A percentile compares a stretch with the other conserved stretches of the same genome.
These are phyloP conservation scores for Huiozyma sinensis DNA, from an alignment of 805 yeast species.

Conservation along the genomic window DNA sequence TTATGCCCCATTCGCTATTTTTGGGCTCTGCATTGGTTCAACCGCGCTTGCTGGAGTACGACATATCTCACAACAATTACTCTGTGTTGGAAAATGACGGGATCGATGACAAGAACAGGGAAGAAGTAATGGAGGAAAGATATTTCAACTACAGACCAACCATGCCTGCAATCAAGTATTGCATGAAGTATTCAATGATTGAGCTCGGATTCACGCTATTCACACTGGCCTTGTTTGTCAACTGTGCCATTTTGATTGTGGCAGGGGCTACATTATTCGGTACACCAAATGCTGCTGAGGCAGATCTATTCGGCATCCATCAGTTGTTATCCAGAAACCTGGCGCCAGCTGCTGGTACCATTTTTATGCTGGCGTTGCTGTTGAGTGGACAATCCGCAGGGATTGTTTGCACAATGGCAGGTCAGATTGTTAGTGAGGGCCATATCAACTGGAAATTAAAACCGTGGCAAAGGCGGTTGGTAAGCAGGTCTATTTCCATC, in stretches of 20 bases:
- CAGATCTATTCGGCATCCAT: constrained; percentile 74
- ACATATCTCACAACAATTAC: constrained; percentile 44
- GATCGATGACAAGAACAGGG: constrained; percentile 10
- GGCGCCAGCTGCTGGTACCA: constrained; percentile 69
- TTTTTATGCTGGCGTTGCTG: constrained; percentile 75
- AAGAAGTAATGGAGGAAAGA: constrained; percentile 28
- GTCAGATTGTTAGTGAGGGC: constrained; percentile 88
- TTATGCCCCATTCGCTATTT: constrained; percentile 85
- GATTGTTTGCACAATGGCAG: constrained; percentile 85
- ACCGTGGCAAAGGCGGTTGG: constrained; percentile 73
- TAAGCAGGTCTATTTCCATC: constrained; percentile 69
- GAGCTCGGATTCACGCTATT: constrained; percentile 65
- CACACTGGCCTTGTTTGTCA: constrained; percentile 77
- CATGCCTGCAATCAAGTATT: constrained; percentile 56
- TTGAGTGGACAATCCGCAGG: constrained; percentile 89
- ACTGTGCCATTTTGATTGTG: constrained; percentile 71
- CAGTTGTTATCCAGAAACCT: constrained; percentile 46
- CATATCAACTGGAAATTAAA: constrained; percentile 69
- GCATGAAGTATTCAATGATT: constrained; percentile 58
- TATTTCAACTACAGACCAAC: constrained; percentile 57
- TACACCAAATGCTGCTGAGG: constrained; percentile 60
- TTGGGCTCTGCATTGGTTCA: constrained; percentile 82
- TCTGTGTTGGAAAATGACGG: constrained; percentile 16
- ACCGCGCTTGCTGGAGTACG: constrained; percentile 70
- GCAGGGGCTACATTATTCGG: constrained; percentile 70